A percentile compares a stretch with the other conserved stretches of the same genome.
These are phyloP conservation scores for Serendipita indica DNA, from an alignment of 768 basidiomycete species.

Conservation along the genomic window DNA sequence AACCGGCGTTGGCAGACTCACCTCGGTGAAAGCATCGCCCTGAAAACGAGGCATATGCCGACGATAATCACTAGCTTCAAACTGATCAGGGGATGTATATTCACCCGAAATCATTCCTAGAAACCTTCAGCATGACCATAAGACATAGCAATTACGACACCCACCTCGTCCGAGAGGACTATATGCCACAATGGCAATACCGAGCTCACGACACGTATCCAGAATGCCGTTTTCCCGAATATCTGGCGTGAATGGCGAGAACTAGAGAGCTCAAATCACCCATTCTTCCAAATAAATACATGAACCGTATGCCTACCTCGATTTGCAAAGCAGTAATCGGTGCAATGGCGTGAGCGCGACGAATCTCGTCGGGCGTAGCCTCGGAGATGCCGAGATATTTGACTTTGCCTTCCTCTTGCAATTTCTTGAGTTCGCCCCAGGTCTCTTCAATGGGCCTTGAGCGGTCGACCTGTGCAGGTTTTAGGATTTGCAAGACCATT, in stretches of 20 bases:
- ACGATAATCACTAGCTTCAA: conserved; percentile 30
- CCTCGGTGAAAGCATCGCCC: conserved; percentile 23
- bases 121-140: not conserved
- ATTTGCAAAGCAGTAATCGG: conserved; percentile 15
- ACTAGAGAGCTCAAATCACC: not conserved
- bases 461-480: conserved; percentile 17
- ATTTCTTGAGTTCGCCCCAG: conserved; percentile 15
- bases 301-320: conserved; percentile 12
- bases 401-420: conserved; percentile 28
- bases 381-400: conserved; percentile 42
- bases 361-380: conserved; percentile 30
- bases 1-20: conserved; percentile 12
- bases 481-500: not conserved
- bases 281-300: too few species aligned
- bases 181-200: conserved; percentile 45
- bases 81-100: conserved; percentile 27
- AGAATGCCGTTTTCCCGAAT: conserved; percentile 19
- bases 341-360: conserved; percentile 28
- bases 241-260: conserved; percentile 17
- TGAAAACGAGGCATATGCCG: conserved; percentile 30
- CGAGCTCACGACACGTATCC: conserved; percentile 30
- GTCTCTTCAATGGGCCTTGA: conserved; percentile 18
- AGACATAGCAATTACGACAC: too few species aligned
- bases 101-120: conserved; percentile 34
- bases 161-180: conserved; percentile 39